These are phyloP conservation scores for Lagenidium sp. DNA, from an alignment of 352 stramenopile genomes.

Conservation along the genomic window DNA sequence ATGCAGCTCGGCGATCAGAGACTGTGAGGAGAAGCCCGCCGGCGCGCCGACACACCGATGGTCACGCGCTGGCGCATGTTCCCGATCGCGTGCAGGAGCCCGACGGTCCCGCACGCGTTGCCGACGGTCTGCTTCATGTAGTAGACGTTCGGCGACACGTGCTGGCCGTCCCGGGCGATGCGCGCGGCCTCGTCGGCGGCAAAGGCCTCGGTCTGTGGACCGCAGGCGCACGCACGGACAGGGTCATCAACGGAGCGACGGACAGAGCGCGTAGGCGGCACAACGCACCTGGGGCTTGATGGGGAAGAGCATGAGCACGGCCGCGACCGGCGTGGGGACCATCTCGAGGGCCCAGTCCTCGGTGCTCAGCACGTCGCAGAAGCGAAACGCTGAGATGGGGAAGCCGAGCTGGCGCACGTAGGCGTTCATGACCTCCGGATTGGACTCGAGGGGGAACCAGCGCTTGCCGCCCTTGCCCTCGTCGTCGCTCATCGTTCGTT, in stretches of 20 bases:
- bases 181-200: conserved; percentile 56
- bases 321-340: conserved; percentile 90
- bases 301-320: conserved; percentile 94
- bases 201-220: conserved; percentile 57
- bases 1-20: too few species aligned
- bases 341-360: conserved; percentile 96
- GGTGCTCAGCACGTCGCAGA: conserved; percentile 93
- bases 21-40: too few species aligned
- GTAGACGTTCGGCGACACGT: conserved; percentile 71
- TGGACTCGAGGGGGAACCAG: conserved; percentile 92
- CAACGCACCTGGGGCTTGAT: conserved; percentile 81
- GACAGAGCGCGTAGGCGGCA: background rate
- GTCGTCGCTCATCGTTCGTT: conserved; percentile 20
- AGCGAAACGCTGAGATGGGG: conserved; percentile 74
- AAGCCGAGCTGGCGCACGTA: conserved; percentile 94
- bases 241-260: too few species aligned
- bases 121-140: conserved; percentile 95
- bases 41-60: too few species aligned
- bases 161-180: conserved; percentile 67
- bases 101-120: conserved; percentile 96
- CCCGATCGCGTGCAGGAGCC: conserved; percentile 90
- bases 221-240: background rate
- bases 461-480: conserved; percentile 41
- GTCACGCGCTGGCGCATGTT: conserved; percentile 82
- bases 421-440: conserved; percentile 93